Conservation (phyloP, 2,329 filamentous ascomycete species). For the Lasiodiplodia gonubiensis region DNA sequence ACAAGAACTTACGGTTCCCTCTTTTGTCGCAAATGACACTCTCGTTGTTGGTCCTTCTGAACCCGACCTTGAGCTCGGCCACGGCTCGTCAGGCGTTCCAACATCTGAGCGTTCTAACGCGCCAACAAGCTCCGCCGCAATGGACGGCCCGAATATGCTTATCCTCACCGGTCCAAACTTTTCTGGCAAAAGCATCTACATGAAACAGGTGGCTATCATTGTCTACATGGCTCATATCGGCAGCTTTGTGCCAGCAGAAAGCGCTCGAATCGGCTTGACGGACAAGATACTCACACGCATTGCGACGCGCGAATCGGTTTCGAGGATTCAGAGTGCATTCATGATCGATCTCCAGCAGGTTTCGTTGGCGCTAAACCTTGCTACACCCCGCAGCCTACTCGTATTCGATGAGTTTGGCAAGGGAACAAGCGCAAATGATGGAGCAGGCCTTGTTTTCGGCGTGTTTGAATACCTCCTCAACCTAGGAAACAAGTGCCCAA, state of each 20-base stretch:
- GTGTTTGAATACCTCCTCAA: constrained; percentile 63
- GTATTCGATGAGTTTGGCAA: constrained; percentile 93
- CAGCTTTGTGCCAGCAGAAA: constrained; percentile 81
- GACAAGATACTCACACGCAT: constrained; percentile 92
- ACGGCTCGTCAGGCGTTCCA: constrained; percentile 15
- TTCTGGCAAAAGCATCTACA: constrained; percentile 93
- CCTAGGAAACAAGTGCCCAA: constrained; percentile 58
- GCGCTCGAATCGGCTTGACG: constrained; percentile 80
- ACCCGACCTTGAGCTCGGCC: constrained; percentile 35
- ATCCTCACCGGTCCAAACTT: constrained; percentile 93
- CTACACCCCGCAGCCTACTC: constrained; percentile 77
- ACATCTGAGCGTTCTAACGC: constrained; percentile 8
- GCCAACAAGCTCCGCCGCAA: constrained; percentile 8
- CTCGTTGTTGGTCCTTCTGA: constrained; percentile 60
- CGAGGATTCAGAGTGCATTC: constrained; percentile 68
- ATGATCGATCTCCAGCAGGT: constrained; percentile 89
- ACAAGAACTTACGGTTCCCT: constrained; percentile 80
- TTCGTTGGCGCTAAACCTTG: constrained; percentile 74
- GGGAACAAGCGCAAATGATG: constrained; percentile 68
- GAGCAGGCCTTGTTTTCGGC: constrained; percentile 67
- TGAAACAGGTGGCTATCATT: constrained; percentile 91
- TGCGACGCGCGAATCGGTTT: constrained; percentile 73
- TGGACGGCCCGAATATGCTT: constrained; percentile 67
- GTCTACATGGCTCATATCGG: constrained; percentile 92
- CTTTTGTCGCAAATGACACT: constrained; percentile 84